Percentiles rank a stretch among this genome's conserved stretches.
Evolutionary conservation across 2,329 filamentous ascomycete genomes (phyloP).

Genomic region (Penicillium paneum): DNA sequence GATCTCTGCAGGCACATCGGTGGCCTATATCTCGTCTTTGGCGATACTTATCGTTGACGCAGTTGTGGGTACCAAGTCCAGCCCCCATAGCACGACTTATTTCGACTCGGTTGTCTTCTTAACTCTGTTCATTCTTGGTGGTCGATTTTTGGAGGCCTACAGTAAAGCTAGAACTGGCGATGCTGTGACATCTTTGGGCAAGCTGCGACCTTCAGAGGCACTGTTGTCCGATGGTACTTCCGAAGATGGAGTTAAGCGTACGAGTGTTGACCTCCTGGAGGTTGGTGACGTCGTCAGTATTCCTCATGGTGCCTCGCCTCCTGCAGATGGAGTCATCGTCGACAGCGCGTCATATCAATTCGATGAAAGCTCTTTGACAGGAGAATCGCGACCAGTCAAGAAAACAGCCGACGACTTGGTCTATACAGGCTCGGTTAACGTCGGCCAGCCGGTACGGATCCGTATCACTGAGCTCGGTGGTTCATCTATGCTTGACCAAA

Average conservation of each 20-base stretch:
- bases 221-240: slow-evolving; percentile 48
- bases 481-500: slow-evolving; percentile 51
- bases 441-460: slow-evolving; percentile 46
- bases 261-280: slow-evolving; percentile 68
- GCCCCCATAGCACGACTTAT: slow-evolving; percentile 62
- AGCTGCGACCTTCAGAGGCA: slow-evolving; percentile 73
- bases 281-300: slow-evolving; percentile 71
- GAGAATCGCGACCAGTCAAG: slow-evolving; percentile 47
- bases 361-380: slow-evolving; percentile 85
- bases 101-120: slow-evolving; percentile 93
- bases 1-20: slow-evolving; percentile 81
- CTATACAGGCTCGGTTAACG: slow-evolving; percentile 48
- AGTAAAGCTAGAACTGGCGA: slow-evolving; percentile 89
- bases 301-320: slow-evolving; percentile 75
- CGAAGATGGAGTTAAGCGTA: slow-evolving; percentile 37
- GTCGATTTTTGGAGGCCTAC: slow-evolving; percentile 66
- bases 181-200: slow-evolving; percentile 75
- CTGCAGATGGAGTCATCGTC: slow-evolving; percentile 69
- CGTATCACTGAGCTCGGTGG: slow-evolving; percentile 45
- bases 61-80: slow-evolving; percentile 33
- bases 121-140: slow-evolving; percentile 77
- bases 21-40: slow-evolving; percentile 81
- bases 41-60: slow-evolving; percentile 67
- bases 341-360: slow-evolving; percentile 62
- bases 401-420: slow-evolving; percentile 44